Evolutionary conservation across 2,329 filamentous ascomycete species (phyloP), one percentile per base, ranked within the genome.

Genomic region (Pseudocercospora eumusae): DNA sequence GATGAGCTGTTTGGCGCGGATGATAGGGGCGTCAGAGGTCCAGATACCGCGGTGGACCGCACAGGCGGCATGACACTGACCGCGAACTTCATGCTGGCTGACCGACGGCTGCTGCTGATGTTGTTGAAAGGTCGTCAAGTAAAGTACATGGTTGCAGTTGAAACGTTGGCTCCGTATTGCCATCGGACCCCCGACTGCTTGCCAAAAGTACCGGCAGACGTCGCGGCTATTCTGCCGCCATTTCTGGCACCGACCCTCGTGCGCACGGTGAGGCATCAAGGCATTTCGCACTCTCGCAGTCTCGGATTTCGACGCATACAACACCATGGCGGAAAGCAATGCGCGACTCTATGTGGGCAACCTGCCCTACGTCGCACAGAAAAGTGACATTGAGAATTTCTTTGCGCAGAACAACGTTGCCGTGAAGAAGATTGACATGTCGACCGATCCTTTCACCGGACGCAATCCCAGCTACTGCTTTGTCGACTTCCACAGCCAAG

Each of bases 391-490:
- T 49, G 75, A 80, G 67, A 70, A 71, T 10, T 71, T 84, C 42
- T 83, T 85, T 70, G 71, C 73, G 21, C 75, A 76, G 21, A 76
- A 75, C 52, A 71, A 75, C 21, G 74, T 76, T 60, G 64, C 70
- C 61, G 71, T 77, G 71, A 80, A 83, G 66, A 83, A 84, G 52
- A 84, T 91, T 66, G 86, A 88, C 72, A 88, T 91, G 68, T 87
- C 86, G 0, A 81, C 88, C 57, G 88, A 91, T 69, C 83, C 86
- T 1, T 85, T 88, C 73, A 88, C 84, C 28, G 84, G 83, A 44
- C 81, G 88, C 49, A 91, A 91, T 72, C 88, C 88, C 0, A 88
- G 86, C 40, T 91, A 90, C 76, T 91, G 88, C 77, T 91, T 92
- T 68, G 84, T 91, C 50, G 88, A 91, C 69, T 84, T 91, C 61